Conservation (phyloP, 176 grass and related monocot genomes). For the Raddia distichophylla region DNA sequence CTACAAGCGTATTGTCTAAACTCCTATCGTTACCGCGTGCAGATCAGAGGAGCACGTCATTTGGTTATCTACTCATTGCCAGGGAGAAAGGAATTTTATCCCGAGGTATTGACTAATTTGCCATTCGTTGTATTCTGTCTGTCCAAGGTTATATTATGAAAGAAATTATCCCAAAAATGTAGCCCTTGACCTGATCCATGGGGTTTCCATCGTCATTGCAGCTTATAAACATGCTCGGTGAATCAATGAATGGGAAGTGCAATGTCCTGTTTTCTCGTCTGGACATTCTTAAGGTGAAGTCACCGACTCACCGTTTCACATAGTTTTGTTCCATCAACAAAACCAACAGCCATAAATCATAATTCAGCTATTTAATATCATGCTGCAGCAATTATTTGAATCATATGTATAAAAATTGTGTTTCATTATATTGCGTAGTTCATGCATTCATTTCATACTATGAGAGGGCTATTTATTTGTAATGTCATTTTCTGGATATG, state of each 20-base stretch:
- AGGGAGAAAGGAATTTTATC: slow-evolving; percentile 86
- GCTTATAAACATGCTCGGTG: slow-evolving; percentile 91
- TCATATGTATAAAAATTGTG: neutral
- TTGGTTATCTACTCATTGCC: slow-evolving; percentile 88
- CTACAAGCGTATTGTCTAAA: slow-evolving; percentile 1
- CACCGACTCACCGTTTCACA: neutral
- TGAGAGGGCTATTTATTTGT: neutral
- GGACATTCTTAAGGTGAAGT: slow-evolving; percentile 77
- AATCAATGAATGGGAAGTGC: slow-evolving; percentile 63
- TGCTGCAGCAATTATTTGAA: neutral
- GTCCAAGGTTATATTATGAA: neutral
- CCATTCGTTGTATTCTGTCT: neutral
- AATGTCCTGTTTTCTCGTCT: slow-evolving; percentile 79
- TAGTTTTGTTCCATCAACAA: neutral
- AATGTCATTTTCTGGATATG: neutral
- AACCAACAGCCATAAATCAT: neutral
- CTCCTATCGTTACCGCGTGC: slow-evolving; percentile 36
- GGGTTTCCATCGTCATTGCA: slow-evolving; percentile 45
- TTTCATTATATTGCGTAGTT: neutral
- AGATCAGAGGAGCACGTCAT: slow-evolving; percentile 83
- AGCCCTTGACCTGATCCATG: neutral
- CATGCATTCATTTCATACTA: slow-evolving; percentile 9
- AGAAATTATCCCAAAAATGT: slow-evolving; percentile 21
- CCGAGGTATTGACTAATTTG: slow-evolving; percentile 63
- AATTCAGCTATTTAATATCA: neutral